A percentile compares a stretch with the other conserved stretches of the same genome.
These are phyloP conservation scores for Cordyceps militaris DNA, from an alignment of 2,329 filamentous ascomycete genomes.

Conservation along the genomic window DNA sequence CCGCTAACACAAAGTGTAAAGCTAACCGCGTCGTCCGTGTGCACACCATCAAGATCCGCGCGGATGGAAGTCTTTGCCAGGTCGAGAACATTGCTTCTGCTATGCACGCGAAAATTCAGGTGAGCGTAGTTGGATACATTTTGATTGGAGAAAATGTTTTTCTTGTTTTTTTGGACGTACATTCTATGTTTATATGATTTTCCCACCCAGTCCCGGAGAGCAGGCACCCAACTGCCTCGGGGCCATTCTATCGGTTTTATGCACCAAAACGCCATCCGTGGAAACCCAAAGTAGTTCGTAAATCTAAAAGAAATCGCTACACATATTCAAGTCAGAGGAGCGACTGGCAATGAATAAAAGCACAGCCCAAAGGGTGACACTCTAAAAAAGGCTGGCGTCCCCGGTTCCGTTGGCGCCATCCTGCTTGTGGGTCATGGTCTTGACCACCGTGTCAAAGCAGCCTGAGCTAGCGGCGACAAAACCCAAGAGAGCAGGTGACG, in stretches of 20 bases:
- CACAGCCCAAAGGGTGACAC: background rate
- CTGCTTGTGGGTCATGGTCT: slow-evolving; percentile 10
- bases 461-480: slow-evolving; percentile 49
- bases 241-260: background rate
- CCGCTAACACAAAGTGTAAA: too few relatives aligned
- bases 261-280: background rate
- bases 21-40: too few relatives aligned
- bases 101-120: too few relatives aligned
- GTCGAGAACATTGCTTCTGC: too few relatives aligned
- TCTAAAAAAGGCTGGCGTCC: slow-evolving; percentile 6
- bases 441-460: slow-evolving; percentile 43
- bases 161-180: background rate
- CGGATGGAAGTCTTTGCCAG: too few relatives aligned
- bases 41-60: too few relatives aligned
- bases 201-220: background rate
- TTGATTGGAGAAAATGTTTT: background rate
- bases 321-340: background rate
- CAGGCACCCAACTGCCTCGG: background rate
- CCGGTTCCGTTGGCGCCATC: slow-evolving; percentile 11
- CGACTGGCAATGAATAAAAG: background rate
- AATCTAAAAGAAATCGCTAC: background rate
- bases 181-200: background rate
- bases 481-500: slow-evolving; percentile 62
- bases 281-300: background rate
- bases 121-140: background rate